phyloP scores from a whole-genome alignment of 1,284 basidiomycete species.

The Amylostereum chailletii region DNA sequence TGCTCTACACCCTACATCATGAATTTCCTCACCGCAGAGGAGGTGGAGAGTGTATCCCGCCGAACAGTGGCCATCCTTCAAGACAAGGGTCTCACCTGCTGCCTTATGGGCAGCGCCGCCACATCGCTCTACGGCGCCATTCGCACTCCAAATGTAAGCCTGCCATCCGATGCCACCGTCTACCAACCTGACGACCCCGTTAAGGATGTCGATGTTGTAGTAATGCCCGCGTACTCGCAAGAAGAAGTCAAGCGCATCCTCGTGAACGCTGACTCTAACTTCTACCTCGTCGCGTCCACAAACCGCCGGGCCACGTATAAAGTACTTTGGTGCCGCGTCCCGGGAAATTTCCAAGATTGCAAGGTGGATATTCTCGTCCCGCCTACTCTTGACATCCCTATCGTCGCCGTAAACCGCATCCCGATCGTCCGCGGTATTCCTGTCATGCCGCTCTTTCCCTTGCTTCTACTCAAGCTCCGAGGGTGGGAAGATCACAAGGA shows the following conservation, averaged over 20 bases:
- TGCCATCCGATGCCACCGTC: neutral
- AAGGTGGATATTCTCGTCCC: slow-evolving; percentile 47
- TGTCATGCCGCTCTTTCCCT: slow-evolving; percentile 33
- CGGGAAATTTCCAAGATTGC: slow-evolving; percentile 19
- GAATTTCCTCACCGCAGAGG: too few relatives aligned
- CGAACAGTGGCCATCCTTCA: slow-evolving; percentile 4
- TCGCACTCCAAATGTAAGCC: slow-evolving; percentile 15
- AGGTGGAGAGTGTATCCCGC: too few relatives aligned
- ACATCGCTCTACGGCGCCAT: slow-evolving; percentile 14
- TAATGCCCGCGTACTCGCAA: slow-evolving; percentile 25
- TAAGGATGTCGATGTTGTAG: slow-evolving; percentile 44
- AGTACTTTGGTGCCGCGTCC: slow-evolving; percentile 35
- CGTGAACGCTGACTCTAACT: slow-evolving; percentile 22
- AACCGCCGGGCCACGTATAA: slow-evolving; percentile 32
- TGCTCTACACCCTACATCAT: too few relatives aligned
- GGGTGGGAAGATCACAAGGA: slow-evolving; percentile 39
- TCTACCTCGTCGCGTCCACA: slow-evolving; percentile 31
- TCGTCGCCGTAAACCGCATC: slow-evolving; percentile 13
- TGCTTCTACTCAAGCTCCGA: slow-evolving; percentile 41
- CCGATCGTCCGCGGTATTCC: slow-evolving; percentile 25
- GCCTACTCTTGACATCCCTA: slow-evolving; percentile 34
- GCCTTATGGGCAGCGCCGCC: slow-evolving; percentile 16
- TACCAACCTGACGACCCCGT: neutral
- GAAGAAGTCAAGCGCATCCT: slow-evolving; percentile 36
- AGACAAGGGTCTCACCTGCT: slow-evolving; percentile 10